Conservation (phyloP, 257 asterid genomes). For the Cruciata laevipes region DNA sequence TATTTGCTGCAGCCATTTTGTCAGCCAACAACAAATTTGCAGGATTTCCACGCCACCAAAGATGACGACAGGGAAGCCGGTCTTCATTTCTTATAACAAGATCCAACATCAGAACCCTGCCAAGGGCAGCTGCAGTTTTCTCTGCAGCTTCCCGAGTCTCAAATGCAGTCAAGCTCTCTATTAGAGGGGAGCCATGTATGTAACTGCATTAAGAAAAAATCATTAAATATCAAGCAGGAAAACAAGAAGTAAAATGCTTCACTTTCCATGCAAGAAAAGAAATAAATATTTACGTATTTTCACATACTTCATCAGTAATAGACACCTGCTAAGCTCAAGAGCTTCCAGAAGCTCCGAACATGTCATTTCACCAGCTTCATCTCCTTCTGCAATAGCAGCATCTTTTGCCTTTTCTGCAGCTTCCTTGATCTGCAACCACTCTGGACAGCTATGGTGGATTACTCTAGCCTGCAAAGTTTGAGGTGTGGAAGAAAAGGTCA, state of each 20-base stretch:
- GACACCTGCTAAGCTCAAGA: constrained; percentile 98
- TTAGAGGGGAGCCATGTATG: constrained; percentile 82
- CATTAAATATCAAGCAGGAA: background rate
- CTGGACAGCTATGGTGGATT: constrained; percentile 77
- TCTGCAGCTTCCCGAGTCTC: constrained; percentile 79
- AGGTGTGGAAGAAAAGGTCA: constrained; percentile 8
- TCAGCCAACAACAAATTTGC: constrained; percentile 87
- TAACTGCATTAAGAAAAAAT: constrained; percentile 37
- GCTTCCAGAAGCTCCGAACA: constrained; percentile 98
- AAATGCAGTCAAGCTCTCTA: constrained; percentile 78
- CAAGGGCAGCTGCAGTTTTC: constrained; percentile 80
- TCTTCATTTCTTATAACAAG: constrained; percentile 98
- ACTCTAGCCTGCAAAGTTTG: constrained; percentile 68
- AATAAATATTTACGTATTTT: no score
- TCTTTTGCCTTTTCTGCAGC: constrained; percentile 90
- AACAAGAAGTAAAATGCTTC: background rate
- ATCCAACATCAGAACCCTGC: constrained; percentile 89
- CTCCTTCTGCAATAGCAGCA: constrained; percentile 61
- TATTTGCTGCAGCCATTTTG: constrained; percentile 42
- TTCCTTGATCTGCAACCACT: constrained; percentile 88
- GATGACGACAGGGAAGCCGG: constrained; percentile 94
- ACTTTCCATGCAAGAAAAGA: background rate
- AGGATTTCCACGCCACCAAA: constrained; percentile 92
- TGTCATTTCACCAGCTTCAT: constrained; percentile 85
- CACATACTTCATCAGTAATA: constrained; percentile 77